Evolutionary conservation across 1,284 basidiomycete species (phyloP).

Genomic region (Fistulinella cinereoalba): DNA sequence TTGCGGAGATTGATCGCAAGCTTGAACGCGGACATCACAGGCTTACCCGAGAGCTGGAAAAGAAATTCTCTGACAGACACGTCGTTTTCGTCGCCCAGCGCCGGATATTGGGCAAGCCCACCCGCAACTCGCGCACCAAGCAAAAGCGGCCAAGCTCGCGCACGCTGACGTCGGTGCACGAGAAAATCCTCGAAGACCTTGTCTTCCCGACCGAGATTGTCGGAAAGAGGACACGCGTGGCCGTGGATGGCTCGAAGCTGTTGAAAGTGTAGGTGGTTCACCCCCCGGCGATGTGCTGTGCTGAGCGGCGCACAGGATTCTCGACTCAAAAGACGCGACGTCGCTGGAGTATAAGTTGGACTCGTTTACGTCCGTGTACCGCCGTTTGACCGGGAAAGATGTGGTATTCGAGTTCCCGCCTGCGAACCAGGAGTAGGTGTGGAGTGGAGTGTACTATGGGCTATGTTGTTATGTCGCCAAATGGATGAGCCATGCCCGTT

Average conservation of each 20-base stretch:
- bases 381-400: slow-evolving; percentile 91
- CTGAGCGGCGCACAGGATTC: slow-evolving; percentile 61
- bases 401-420: slow-evolving; percentile 88
- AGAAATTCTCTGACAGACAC: slow-evolving; percentile 99
- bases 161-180: slow-evolving; percentile 97
- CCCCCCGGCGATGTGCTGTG: slow-evolving; percentile 11
- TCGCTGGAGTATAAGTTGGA: slow-evolving; percentile 99
- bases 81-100: slow-evolving; percentile 99
- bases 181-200: slow-evolving; percentile 97
- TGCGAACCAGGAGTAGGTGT: slow-evolving; percentile 57
- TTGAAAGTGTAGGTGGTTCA: slow-evolving; percentile 82
- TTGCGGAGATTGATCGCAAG: not conserved
- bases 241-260: slow-evolving; percentile 87
- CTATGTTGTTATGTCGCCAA: slow-evolving; percentile 22
- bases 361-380: slow-evolving; percentile 94
- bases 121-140: slow-evolving; percentile 86
- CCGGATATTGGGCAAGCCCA: slow-evolving; percentile 97
- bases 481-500: slow-evolving; percentile 30
- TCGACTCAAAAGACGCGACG: slow-evolving; percentile 98
- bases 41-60: slow-evolving; percentile 98
- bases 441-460: slow-evolving; percentile 17
- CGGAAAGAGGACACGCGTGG: slow-evolving; percentile 94
- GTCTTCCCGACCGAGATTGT: slow-evolving; percentile 99
- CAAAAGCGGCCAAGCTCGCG: slow-evolving; percentile 97
- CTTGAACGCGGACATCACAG: slow-evolving; percentile 44